phyloP scores from a whole-genome alignment of 257 asterid genomes.

The Ajuga chamaepitys region DNA sequence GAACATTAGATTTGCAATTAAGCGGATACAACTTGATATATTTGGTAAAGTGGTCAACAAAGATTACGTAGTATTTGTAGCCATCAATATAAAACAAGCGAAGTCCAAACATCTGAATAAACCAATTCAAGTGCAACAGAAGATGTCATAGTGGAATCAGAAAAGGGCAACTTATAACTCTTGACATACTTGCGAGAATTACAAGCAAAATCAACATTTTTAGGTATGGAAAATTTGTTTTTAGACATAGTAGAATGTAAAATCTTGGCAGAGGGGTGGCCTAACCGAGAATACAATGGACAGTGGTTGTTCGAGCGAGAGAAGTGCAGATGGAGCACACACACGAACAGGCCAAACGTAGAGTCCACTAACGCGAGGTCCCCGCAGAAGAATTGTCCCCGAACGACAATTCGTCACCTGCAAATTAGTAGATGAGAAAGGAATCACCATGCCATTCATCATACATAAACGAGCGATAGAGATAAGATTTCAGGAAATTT shows the following conservation, averaged over 20 bases:
- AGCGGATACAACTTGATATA: no score
- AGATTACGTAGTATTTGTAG: no score
- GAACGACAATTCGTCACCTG: background rate
- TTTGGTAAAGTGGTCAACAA: background rate
- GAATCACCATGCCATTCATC: background rate
- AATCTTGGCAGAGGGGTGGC: background rate
- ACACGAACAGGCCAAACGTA: background rate
- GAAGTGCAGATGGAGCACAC: background rate
- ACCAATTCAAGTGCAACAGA: background rate
- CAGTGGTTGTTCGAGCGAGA: background rate
- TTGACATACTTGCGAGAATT: background rate
- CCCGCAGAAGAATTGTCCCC: background rate
- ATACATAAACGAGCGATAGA: background rate
- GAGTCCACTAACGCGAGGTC: no score
- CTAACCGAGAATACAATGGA: background rate
- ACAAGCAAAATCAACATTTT: background rate
- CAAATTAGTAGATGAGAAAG: background rate
- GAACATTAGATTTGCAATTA: background rate
- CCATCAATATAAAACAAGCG: background rate
- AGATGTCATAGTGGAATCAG: background rate
- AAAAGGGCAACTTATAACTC: background rate
- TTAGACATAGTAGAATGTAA: background rate
- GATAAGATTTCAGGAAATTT: background rate
- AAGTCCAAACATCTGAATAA: no score
- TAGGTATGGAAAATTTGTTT: background rate